A percentile compares a stretch with the other conserved stretches of the same genome.
Conservation (phyloP, 805 yeast genomes). For the Ascoidea rubescens region DNA sequence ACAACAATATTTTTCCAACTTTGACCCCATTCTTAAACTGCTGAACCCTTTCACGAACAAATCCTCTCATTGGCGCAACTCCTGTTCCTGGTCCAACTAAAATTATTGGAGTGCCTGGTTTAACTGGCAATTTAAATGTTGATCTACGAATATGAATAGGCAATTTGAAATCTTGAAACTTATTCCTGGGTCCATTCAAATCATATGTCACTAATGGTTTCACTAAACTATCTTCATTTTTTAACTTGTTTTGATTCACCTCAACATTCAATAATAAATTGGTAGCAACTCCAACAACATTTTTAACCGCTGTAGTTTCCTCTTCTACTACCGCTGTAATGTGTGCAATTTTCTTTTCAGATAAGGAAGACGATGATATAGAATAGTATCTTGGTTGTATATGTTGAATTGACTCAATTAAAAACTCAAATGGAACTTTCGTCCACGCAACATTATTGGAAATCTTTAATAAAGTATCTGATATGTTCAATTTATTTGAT, state of each 20-base stretch:
- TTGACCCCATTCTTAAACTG: conserved; percentile 33
- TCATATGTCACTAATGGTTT: conserved; percentile 46
- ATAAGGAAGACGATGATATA: conserved; percentile 76
- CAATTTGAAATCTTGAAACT: conserved; percentile 32
- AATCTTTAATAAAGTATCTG: conserved; percentile 53
- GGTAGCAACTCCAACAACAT: conserved; percentile 69
- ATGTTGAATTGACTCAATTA: conserved; percentile 68
- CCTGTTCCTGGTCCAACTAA: conserved; percentile 99
- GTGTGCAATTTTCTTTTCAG: conserved; percentile 63
- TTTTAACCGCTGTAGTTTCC: conserved; percentile 17
- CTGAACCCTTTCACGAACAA: conserved; percentile 67
- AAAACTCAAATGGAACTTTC: conserved; percentile 67
- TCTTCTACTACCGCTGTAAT: conserved; percentile 90
- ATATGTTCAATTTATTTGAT: conserved; percentile 48
- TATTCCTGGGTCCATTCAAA: conserved; percentile 74
- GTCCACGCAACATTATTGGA: conserved; percentile 62
- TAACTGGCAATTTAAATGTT: conserved; percentile 83
- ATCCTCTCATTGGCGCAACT: conserved; percentile 96
- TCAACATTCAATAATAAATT: conserved; percentile 70
- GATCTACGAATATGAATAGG: conserved; percentile 94
- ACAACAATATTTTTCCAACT: conserved; percentile 63
- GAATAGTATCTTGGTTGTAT: conserved; percentile 94
- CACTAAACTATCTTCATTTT: conserved; percentile 14
- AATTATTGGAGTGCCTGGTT: conserved; percentile 71
- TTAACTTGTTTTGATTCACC: conserved; percentile 34